Conservation (phyloP, 768 basidiomycete species). For the Kwoniella sp. region DNA sequence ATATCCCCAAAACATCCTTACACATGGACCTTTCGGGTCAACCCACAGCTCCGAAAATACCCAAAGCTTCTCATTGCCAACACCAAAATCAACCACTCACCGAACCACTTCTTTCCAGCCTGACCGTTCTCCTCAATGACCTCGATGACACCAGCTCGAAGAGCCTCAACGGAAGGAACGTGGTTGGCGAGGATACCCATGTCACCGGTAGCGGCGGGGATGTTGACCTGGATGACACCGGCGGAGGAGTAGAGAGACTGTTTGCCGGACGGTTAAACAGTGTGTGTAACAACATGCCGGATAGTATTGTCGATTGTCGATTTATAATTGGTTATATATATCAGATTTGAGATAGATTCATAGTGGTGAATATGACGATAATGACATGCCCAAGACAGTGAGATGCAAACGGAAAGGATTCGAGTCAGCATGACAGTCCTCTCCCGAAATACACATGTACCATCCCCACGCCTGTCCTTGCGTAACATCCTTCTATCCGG, state of each 20-base stretch:
- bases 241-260: slow-evolving; percentile 87
- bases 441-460: not conserved
- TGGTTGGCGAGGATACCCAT: slow-evolving; percentile 99
- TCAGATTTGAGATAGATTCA: too few species aligned
- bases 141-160: slow-evolving; percentile 92
- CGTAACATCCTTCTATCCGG: too few species aligned
- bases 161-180: slow-evolving; percentile 92
- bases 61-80: too few species aligned
- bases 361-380: too few species aligned
- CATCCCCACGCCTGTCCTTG: not conserved
- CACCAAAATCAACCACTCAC: slow-evolving; percentile 60
- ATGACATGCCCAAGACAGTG: too few species aligned
- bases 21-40: too few species aligned
- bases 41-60: too few species aligned
- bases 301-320: too few species aligned
- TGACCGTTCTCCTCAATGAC: slow-evolving; percentile 75
- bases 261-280: not conserved
- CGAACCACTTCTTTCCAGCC: slow-evolving; percentile 92
- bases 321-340: too few species aligned
- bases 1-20: too few species aligned
- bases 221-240: slow-evolving; percentile 94
- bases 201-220: slow-evolving; percentile 90
- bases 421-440: not conserved
- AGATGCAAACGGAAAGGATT: too few species aligned
- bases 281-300: too few species aligned